Evolutionary conservation across 306 rosid genomes (phyloP).

Genomic region (Astragalus membranaceus): DNA sequence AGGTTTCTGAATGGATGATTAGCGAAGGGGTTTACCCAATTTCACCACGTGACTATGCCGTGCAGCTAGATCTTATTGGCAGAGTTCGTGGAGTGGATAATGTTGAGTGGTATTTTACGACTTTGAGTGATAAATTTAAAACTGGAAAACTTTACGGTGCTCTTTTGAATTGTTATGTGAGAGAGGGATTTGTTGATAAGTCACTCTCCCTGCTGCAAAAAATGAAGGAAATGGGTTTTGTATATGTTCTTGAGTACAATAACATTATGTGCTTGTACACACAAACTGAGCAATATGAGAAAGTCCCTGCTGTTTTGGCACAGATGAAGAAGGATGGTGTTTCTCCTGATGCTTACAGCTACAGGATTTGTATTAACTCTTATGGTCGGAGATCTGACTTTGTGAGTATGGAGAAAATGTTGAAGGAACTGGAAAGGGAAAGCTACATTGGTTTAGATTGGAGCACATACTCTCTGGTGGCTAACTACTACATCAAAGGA

Average conservation of each 20-base stretch:
- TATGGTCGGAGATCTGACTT: constrained; percentile 48
- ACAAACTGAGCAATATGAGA: constrained; percentile 39
- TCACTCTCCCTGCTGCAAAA: constrained; percentile 55
- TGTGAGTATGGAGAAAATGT: constrained; percentile 44
- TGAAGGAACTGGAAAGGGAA: constrained; percentile 52
- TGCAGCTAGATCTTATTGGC: constrained; percentile 57
- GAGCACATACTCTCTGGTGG: constrained; percentile 49
- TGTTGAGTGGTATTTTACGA: constrained; percentile 55
- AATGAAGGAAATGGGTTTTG: constrained; percentile 63
- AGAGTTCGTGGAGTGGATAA: constrained; percentile 51
- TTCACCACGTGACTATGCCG: constrained; percentile 42
- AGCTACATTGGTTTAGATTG: constrained; percentile 36
- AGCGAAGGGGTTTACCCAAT: constrained; percentile 35
- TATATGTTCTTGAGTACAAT: constrained; percentile 42
- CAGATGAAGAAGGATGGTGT: constrained; percentile 55
- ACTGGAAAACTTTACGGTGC: constrained; percentile 47
- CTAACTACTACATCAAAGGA: constrained; percentile 50
- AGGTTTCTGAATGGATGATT: constrained; percentile 77
- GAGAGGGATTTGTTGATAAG: constrained; percentile 53
- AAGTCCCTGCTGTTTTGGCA: constrained; percentile 44
- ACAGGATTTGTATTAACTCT: constrained; percentile 54
- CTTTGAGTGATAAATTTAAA: constrained; percentile 39
- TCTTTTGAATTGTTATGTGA: constrained; percentile 64
- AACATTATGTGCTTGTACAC: constrained; percentile 58
- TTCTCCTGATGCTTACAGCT: constrained; percentile 51